A percentile compares a stretch with the other conserved stretches of the same genome.
phyloP scores from a whole-genome alignment of 192 early-diverging fungal genomes.

The Haplosporangium gracile region DNA sequence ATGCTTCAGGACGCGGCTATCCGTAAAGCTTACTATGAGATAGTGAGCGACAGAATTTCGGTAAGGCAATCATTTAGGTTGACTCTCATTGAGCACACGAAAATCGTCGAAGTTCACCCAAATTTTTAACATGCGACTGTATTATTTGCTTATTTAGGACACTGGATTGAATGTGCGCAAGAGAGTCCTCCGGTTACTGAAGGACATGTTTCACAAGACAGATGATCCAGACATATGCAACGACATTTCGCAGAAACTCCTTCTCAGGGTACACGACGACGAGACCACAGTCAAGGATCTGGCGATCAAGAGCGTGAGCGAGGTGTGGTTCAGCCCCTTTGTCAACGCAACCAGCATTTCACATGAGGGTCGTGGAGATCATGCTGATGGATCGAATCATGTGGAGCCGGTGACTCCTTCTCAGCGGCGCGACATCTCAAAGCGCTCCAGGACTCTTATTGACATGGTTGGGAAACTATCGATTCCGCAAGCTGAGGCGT shows the following conservation, averaged over 20 bases:
- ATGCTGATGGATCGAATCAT: not conserved
- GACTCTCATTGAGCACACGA: not conserved
- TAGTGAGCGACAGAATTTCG: slow-evolving; percentile 83
- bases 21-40: slow-evolving; percentile 81
- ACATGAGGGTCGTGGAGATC: not conserved
- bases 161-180: slow-evolving; percentile 91
- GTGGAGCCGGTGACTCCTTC: slow-evolving; percentile 2
- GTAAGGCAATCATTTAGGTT: slow-evolving; percentile 56
- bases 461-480: slow-evolving; percentile 37
- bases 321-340: slow-evolving; percentile 34
- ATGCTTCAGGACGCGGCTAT: slow-evolving; percentile 75
- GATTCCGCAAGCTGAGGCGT: slow-evolving; percentile 18
- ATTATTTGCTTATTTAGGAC: slow-evolving; percentile 67
- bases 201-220: slow-evolving; percentile 76
- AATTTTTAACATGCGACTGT: not conserved
- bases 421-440: slow-evolving; percentile 33
- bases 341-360: slow-evolving; percentile 1
- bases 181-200: slow-evolving; percentile 83
- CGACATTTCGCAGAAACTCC: slow-evolving; percentile 79
- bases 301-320: slow-evolving; percentile 35
- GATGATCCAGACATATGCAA: slow-evolving; percentile 62
- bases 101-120: not conserved
- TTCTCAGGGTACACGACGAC: slow-evolving; percentile 78
- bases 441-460: slow-evolving; percentile 16
- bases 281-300: slow-evolving; percentile 56